Evolutionary conservation across 306 rosid species (phyloP).

Genomic region (Castanea crenata): DNA sequence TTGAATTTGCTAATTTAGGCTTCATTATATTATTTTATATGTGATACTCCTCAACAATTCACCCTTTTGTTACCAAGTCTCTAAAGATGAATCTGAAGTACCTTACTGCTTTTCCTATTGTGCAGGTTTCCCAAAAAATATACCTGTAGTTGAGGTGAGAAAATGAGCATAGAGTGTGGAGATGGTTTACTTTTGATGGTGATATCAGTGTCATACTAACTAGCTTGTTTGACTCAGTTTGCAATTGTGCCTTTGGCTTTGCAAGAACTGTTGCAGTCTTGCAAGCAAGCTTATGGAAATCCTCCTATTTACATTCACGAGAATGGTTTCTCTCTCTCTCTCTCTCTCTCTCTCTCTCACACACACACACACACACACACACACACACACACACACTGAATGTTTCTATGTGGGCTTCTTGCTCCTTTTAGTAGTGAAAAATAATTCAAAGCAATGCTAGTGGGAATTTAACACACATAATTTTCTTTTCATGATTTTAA

Average conservation of each 20-base stretch:
- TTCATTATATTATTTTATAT: not conserved
- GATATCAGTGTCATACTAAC: not conserved
- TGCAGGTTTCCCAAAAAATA: not conserved
- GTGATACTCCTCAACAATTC: not conserved
- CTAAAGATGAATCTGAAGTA: not conserved
- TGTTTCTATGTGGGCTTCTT: not conserved
- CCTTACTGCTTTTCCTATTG: not conserved
- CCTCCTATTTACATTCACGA: constrained; percentile 50
- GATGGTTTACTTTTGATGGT: not conserved
- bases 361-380: not conserved
- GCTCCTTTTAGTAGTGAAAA: not conserved
- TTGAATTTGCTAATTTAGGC: not conserved
- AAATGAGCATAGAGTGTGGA: not conserved
- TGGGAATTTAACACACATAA: not conserved
- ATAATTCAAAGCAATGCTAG: not conserved
- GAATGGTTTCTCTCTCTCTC: constrained; percentile 35
- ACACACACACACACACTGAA: not conserved
- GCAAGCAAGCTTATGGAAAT: constrained; percentile 41
- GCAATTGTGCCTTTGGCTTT: constrained; percentile 29
- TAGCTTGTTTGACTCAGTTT: constrained; percentile 24
- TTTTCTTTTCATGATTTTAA: not conserved
- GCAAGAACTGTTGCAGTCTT: constrained; percentile 22
- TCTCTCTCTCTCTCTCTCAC: not conserved
- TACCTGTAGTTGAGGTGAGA: constrained; percentile 25
- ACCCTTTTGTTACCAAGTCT: not conserved